These are phyloP conservation scores for Talaromyces sp. DNA, from an alignment of 2,329 filamentous ascomycete species.

Conservation along the genomic window DNA sequence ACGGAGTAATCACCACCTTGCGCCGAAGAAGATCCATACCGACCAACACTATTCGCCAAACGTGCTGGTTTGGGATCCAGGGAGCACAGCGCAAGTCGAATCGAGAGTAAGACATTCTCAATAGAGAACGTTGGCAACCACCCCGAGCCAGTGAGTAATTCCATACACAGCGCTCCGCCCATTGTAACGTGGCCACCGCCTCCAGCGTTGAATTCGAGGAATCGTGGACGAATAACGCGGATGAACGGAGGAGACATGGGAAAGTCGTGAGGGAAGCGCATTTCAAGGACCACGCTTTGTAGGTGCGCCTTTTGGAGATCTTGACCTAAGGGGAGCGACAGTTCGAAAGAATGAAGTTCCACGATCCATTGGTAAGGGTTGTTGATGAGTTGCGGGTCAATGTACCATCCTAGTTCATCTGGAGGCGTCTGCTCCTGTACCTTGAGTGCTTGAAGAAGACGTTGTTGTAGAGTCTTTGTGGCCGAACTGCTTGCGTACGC, in stretches of 20 bases:
- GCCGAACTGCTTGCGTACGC: slow-evolving; percentile 61
- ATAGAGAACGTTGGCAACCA: slow-evolving; percentile 73
- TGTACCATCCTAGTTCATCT: slow-evolving; percentile 77
- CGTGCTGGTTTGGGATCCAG: slow-evolving; percentile 68
- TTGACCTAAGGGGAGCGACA: slow-evolving; percentile 62
- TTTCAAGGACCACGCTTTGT: slow-evolving; percentile 71
- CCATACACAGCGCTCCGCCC: slow-evolving; percentile 81
- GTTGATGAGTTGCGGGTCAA: slow-evolving; percentile 62
- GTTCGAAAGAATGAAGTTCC: slow-evolving; percentile 79
- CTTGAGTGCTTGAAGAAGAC: slow-evolving; percentile 62
- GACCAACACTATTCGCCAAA: slow-evolving; percentile 39
- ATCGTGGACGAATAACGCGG: slow-evolving; percentile 75
- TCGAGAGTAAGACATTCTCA: slow-evolving; percentile 75
- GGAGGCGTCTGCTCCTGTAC: slow-evolving; percentile 60
- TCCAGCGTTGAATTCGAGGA: slow-evolving; percentile 66
- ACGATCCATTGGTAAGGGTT: slow-evolving; percentile 92
- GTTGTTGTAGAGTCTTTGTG: slow-evolving; percentile 60
- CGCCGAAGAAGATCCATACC: slow-evolving; percentile 1
- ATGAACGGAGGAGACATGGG: slow-evolving; percentile 81
- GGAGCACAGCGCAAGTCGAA: slow-evolving; percentile 70
- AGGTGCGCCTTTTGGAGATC: slow-evolving; percentile 66
- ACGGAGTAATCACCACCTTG: slow-evolving; percentile 58
- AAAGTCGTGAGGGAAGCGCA: slow-evolving; percentile 74
- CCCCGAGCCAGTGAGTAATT: slow-evolving; percentile 76
- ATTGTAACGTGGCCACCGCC: slow-evolving; percentile 83